A percentile compares a stretch with the other conserved stretches of the same genome.
Conservation (phyloP, 768 basidiomycete species). For the Glaciozyma antarctica region DNA sequence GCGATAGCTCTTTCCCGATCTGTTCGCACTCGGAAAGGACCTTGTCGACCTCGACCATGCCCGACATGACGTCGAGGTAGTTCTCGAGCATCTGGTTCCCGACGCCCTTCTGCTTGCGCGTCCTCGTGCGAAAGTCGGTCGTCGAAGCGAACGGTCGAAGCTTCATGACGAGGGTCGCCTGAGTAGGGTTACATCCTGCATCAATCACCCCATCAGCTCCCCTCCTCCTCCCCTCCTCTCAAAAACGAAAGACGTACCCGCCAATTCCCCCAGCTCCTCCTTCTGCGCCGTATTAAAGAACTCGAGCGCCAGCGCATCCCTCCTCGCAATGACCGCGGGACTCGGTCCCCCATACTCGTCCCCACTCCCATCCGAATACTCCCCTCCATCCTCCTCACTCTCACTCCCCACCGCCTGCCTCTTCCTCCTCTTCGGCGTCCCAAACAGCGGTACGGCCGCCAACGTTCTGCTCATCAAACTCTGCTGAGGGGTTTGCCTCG, state of each 20-base stretch:
- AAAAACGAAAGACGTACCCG: slow-evolving; percentile 5
- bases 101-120: slow-evolving; percentile 88
- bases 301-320: slow-evolving; percentile 33
- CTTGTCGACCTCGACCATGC: slow-evolving; percentile 66
- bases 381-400: not conserved
- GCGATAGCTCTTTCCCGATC: slow-evolving; percentile 64
- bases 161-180: slow-evolving; percentile 66
- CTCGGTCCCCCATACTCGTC: slow-evolving; percentile 29
- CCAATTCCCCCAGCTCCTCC: slow-evolving; percentile 42
- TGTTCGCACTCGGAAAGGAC: slow-evolving; percentile 80
- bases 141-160: slow-evolving; percentile 70
- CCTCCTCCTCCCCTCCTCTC: not conserved
- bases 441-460: not conserved
- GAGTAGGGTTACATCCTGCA: slow-evolving; percentile 58
- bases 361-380: slow-evolving; percentile 23
- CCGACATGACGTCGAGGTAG: slow-evolving; percentile 69
- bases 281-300: slow-evolving; percentile 44
- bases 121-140: slow-evolving; percentile 63
- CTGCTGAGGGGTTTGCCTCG: not conserved
- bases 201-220: not conserved
- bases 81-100: slow-evolving; percentile 86
- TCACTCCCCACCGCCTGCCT: slow-evolving; percentile 15
- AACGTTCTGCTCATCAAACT: not conserved
- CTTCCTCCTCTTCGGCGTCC: slow-evolving; percentile 14
- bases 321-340: slow-evolving; percentile 18